phyloP scores from a whole-genome alignment of 1,139 yeast genomes.

The Blastobotrys malaysiensis region DNA sequence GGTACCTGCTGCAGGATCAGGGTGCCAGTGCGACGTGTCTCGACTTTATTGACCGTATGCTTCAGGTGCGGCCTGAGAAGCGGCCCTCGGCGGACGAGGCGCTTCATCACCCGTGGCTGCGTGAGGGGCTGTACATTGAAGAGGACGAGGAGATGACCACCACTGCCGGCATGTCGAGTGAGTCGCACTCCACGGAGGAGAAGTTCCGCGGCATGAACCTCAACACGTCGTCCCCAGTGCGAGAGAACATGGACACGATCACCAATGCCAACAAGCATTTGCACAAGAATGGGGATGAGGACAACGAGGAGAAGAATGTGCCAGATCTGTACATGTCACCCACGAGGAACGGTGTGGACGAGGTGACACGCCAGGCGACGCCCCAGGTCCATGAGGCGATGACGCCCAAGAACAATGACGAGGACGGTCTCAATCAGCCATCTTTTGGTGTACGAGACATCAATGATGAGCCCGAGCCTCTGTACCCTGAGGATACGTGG shows the following conservation, averaged over 20 bases:
- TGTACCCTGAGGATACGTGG: constrained; percentile 44
- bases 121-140: constrained; percentile 46
- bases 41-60: constrained; percentile 59
- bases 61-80: constrained; percentile 67
- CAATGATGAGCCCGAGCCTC: constrained; percentile 22
- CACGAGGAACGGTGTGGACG: neutral
- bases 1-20: constrained; percentile 66
- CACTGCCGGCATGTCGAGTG: constrained; percentile 25
- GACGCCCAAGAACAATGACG: neutral
- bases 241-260: neutral
- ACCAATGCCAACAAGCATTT: neutral
- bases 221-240: neutral
- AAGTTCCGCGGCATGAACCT: neutral
- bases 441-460: constrained; percentile 22
- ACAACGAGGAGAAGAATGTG: constrained; percentile 2
- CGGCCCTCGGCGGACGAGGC: constrained; percentile 73
- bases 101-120: constrained; percentile 66
- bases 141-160: constrained; percentile 25
- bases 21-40: constrained; percentile 60
- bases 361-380: neutral
- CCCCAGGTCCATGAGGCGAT: neutral
- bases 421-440: neutral
- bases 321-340: constrained; percentile 2
- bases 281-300: neutral
- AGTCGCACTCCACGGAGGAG: neutral